These are phyloP conservation scores for Penicillium sp. DNA, from an alignment of 2,329 filamentous ascomycete species.

Conservation along the genomic window DNA sequence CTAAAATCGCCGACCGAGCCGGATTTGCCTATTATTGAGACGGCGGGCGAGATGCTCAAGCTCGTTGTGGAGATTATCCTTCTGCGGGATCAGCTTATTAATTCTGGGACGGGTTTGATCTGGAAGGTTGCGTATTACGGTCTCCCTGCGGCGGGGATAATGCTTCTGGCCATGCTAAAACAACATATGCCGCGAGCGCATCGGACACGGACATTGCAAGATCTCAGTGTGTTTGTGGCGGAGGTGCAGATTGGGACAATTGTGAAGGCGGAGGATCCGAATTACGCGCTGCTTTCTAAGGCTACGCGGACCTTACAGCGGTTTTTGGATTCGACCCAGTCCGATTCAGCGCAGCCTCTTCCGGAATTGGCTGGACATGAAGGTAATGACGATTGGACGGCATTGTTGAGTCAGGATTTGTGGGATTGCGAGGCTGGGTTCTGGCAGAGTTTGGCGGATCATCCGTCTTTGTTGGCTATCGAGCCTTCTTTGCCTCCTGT, in stretches of 20 bases:
- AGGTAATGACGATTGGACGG: slow-evolving; percentile 23
- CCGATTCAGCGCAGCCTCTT: slow-evolving; percentile 11
- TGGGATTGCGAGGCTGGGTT: slow-evolving; percentile 32
- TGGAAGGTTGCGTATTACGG: slow-evolving; percentile 34
- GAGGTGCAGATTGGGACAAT: slow-evolving; percentile 29
- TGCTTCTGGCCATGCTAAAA: slow-evolving; percentile 30
- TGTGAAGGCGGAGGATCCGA: slow-evolving; percentile 25
- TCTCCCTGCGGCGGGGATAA: slow-evolving; percentile 31
- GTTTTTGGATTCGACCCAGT: slow-evolving; percentile 27
- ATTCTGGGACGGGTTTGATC: slow-evolving; percentile 29
- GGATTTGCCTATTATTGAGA: slow-evolving; percentile 25
- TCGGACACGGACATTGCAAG: slow-evolving; percentile 21
- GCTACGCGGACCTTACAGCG: slow-evolving; percentile 28
- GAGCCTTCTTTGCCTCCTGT: slow-evolving; percentile 22
- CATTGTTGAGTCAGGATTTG: slow-evolving; percentile 22
- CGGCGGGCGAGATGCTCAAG: slow-evolving; percentile 29
- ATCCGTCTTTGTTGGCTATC: slow-evolving; percentile 25
- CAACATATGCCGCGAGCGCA: slow-evolving; percentile 18
- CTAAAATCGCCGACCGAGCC: slow-evolving; percentile 27
- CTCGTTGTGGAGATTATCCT: slow-evolving; percentile 30
- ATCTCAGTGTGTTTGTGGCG: slow-evolving; percentile 31
- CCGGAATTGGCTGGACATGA: slow-evolving; percentile 13
- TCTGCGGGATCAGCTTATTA: slow-evolving; percentile 28
- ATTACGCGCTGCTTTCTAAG: slow-evolving; percentile 26
- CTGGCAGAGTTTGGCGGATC: slow-evolving; percentile 30